phyloP scores from a whole-genome alignment of 176 grass and related monocot genomes.

The Musa acuminata region DNA sequence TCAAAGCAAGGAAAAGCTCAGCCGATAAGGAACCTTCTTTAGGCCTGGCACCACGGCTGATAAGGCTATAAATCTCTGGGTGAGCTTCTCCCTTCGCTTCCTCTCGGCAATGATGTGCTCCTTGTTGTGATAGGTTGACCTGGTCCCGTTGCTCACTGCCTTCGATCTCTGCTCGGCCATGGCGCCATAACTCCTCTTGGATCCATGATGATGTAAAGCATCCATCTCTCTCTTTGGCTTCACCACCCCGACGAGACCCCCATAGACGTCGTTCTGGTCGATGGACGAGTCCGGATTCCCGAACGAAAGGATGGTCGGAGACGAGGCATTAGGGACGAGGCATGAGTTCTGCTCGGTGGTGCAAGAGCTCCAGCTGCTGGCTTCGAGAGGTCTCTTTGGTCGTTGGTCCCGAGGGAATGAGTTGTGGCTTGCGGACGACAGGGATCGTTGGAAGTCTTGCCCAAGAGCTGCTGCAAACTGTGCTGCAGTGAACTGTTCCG shows the following conservation, averaged over 20 bases:
- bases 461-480: neutral
- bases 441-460: neutral
- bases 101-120: slow-evolving; percentile 86
- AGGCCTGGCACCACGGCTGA: slow-evolving; percentile 80
- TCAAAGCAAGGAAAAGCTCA: neutral
- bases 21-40: slow-evolving; percentile 45
- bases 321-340: slow-evolving; percentile 30
- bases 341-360: slow-evolving; percentile 69
- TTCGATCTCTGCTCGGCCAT: slow-evolving; percentile 23
- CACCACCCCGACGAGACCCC: neutral
- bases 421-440: too few species aligned
- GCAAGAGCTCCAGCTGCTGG: slow-evolving; percentile 77
- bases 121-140: slow-evolving; percentile 35
- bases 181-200: slow-evolving; percentile 47
- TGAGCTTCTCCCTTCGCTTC: slow-evolving; percentile 85
- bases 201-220: slow-evolving; percentile 20
- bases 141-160: neutral
- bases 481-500: neutral
- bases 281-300: slow-evolving; percentile 17
- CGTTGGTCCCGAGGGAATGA: slow-evolving; percentile 16
- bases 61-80: slow-evolving; percentile 86
- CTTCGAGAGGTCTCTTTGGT: slow-evolving; percentile 41
- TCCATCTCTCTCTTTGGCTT: slow-evolving; percentile 57
- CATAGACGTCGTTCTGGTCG: neutral
- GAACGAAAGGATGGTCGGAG: slow-evolving; percentile 79